Evolutionary conservation across 176 grass and related monocot genomes (phyloP).

Genomic region (Alloteropsis semialata): DNA sequence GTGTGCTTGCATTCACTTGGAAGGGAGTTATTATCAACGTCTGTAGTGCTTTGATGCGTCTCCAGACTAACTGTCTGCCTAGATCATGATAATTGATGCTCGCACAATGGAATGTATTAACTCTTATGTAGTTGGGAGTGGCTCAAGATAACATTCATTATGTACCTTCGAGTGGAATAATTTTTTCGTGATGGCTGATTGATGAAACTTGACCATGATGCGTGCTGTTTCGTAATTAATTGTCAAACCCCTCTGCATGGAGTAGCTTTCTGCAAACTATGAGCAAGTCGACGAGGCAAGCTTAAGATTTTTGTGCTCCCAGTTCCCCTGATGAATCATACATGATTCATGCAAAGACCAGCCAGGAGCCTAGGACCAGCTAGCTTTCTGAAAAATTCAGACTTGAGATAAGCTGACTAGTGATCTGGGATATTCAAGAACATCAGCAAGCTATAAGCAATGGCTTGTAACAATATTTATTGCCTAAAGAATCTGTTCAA

Average conservation of each 20-base stretch:
- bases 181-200: background rate
- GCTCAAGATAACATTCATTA: background rate
- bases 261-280: background rate
- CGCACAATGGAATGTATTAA: background rate
- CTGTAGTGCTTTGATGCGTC: background rate
- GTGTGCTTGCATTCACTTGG: no score
- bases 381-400: background rate
- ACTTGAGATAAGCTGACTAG: background rate
- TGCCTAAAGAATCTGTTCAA: background rate
- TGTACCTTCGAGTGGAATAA: background rate
- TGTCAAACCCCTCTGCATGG: background rate
- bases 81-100: background rate
- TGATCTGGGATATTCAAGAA: background rate
- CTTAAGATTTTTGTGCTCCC: background rate
- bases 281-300: background rate
- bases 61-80: no score
- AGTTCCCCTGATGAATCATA: no score
- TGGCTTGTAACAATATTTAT: background rate
- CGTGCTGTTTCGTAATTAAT: background rate
- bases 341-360: background rate
- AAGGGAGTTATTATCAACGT: no score
- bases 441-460: background rate
- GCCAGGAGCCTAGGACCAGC: no score
- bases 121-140: background rate
- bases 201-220: background rate